Percentiles rank a stretch among this genome's conserved stretches.
Evolutionary conservation across 768 basidiomycete genomes (phyloP).

Genomic region (Amanita subjunquillea): DNA sequence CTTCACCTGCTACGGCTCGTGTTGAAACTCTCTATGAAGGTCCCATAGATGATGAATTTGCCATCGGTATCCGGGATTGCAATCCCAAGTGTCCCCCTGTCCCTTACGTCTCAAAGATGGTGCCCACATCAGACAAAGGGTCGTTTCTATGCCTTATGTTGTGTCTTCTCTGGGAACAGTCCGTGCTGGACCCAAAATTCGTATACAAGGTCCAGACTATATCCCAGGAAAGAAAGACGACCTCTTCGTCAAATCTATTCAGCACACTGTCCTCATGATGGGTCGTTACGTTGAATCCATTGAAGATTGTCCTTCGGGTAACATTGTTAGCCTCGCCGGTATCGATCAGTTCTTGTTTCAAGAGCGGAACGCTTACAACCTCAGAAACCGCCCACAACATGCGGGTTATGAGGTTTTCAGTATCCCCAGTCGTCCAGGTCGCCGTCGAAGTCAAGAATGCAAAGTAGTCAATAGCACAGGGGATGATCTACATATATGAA

Average conservation of each 20-base stretch:
- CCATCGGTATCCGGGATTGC: conserved; percentile 96
- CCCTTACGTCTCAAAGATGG: conserved; percentile 99
- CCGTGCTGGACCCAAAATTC: conserved; percentile 93
- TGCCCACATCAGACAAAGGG: conserved; percentile 99
- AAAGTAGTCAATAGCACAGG: too few species aligned
- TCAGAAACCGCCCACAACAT: conserved; percentile 99
- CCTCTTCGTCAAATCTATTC: conserved; percentile 94
- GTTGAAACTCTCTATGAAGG: conserved; percentile 99
- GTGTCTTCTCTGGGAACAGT: conserved; percentile 99
- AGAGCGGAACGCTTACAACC: conserved; percentile 95
- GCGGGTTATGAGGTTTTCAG: conserved; percentile 99
- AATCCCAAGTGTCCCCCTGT: conserved; percentile 95
- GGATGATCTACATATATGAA: too few species aligned
- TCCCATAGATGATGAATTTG: conserved; percentile 99
- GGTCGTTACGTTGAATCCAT: conserved; percentile 97
- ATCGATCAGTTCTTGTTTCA: conserved; percentile 99
- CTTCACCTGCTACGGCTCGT: conserved; percentile 96
- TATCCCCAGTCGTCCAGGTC: conserved; percentile 98
- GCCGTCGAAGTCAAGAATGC: conserved; percentile 99
- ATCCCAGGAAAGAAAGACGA: conserved; percentile 98
- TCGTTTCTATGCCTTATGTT: conserved; percentile 99
- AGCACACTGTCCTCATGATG: conserved; percentile 99
- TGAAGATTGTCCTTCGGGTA: conserved; percentile 98
- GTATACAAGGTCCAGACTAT: conserved; percentile 99
- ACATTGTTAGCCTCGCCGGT: conserved; percentile 98